Percentiles rank a stretch among this genome's conserved stretches.
Conservation (phyloP, 257 asterid species). For the Ligustrum vulgare region DNA sequence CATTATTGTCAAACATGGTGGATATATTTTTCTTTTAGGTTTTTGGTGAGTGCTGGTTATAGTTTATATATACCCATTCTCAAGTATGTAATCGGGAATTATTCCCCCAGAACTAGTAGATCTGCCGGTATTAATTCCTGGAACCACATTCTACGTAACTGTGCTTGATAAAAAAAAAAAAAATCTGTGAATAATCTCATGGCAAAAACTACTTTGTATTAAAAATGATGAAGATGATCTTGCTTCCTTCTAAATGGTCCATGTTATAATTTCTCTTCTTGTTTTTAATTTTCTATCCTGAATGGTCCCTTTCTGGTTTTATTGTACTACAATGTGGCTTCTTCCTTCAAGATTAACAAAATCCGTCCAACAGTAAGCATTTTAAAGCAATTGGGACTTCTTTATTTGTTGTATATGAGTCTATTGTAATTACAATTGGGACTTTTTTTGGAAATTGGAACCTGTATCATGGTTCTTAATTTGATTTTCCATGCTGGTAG, state of each 20-base stretch:
- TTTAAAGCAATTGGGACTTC: neutral
- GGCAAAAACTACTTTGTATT: too few species aligned
- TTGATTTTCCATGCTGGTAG: constrained; percentile 38
- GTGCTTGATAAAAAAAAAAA: too few species aligned
- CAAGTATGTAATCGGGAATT: too few species aligned
- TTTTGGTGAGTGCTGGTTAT: neutral
- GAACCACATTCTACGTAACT: too few species aligned
- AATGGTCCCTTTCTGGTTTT: neutral
- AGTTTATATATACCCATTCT: too few species aligned
- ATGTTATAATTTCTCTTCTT: neutral
- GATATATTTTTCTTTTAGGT: neutral
- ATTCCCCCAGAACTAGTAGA: too few species aligned
- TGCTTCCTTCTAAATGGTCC: neutral
- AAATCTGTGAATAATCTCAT: too few species aligned
- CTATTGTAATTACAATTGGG: too few species aligned
- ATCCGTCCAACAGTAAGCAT: neutral
- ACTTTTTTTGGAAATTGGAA: too few species aligned
- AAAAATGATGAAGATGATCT: too few species aligned
- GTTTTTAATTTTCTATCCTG: neutral
- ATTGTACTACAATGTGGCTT: neutral
- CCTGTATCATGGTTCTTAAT: neutral
- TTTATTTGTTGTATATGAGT: too few species aligned
- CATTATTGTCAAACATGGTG: neutral
- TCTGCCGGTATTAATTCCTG: too few species aligned
- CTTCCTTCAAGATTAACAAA: neutral